A percentile compares a stretch with the other conserved stretches of the same genome.
phyloP scores from a whole-genome alignment of 1,284 basidiomycete species.

The Rhodotorula mucilaginosa region DNA sequence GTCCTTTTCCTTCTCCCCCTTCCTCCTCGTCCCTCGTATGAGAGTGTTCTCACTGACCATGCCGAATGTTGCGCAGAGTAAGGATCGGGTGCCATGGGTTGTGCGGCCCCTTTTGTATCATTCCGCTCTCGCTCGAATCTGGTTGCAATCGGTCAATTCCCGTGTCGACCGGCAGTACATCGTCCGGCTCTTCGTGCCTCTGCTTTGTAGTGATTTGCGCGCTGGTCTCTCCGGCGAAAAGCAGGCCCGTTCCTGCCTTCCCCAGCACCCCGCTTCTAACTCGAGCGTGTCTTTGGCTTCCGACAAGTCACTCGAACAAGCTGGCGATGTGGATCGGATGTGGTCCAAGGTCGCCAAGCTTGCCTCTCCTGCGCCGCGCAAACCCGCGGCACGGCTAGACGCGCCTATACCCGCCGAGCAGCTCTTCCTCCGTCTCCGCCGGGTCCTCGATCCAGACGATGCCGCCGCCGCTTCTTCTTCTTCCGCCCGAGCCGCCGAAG shows the following conservation, averaged over 20 bases:
- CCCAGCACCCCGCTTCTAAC: too few species aligned
- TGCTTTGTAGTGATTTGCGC: too few species aligned
- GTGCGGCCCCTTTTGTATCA: background rate
- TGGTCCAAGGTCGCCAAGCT: constrained; percentile 30
- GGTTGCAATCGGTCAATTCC: background rate
- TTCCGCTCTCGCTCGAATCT: background rate
- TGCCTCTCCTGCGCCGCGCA: constrained; percentile 24
- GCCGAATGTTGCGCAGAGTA: background rate
- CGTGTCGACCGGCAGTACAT: background rate
- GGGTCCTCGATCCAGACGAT: background rate
- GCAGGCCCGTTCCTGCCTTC: too few species aligned
- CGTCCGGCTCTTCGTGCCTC: too few species aligned
- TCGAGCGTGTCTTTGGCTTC: too few species aligned
- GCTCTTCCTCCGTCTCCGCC: constrained; percentile 8
- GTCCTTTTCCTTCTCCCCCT: background rate
- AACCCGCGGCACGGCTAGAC: background rate
- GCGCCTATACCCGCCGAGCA: background rate
- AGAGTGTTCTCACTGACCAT: background rate
- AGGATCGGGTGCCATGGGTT: background rate
- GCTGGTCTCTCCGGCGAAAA: too few species aligned
- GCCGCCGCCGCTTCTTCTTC: background rate
- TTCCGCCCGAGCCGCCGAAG: background rate
- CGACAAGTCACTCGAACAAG: too few species aligned
- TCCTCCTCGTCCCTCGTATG: background rate
- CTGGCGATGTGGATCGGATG: constrained; percentile 6